These are phyloP conservation scores for Helianthus tuberosus DNA, from an alignment of 129 eudicot species.

Conservation along the genomic window DNA sequence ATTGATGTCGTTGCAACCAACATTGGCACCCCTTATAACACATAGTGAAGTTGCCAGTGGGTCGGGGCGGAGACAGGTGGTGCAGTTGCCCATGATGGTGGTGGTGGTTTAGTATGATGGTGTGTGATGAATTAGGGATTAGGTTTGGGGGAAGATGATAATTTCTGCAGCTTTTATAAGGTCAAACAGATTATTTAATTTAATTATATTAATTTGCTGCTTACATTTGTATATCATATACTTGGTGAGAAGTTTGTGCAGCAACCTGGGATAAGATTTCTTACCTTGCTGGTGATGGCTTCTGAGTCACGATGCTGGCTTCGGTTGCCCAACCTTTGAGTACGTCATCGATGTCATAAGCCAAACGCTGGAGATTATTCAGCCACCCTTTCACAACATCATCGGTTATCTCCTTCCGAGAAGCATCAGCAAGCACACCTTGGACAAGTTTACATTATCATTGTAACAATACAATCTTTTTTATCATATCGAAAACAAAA, in stretches of 20 bases:
- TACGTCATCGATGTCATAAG: not conserved
- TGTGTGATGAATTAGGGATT: too few species aligned
- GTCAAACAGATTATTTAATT: too few species aligned
- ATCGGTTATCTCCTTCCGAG: not conserved
- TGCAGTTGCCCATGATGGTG: too few species aligned
- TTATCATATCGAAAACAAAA: too few species aligned
- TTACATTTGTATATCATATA: too few species aligned
- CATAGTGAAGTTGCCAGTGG: too few species aligned
- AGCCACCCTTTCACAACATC: not conserved
- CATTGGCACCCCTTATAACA: slow-evolving; percentile 84
- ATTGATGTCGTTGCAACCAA: slow-evolving; percentile 95
- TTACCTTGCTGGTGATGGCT: not conserved
- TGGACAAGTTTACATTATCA: not conserved
- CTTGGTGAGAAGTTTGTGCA: not conserved
- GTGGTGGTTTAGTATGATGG: too few species aligned
- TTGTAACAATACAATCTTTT: too few species aligned
- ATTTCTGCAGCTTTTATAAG: too few species aligned
- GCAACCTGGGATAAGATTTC: not conserved
- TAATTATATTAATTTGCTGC: too few species aligned
- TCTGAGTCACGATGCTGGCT: not conserved
- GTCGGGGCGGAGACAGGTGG: too few species aligned
- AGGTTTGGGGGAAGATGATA: too few species aligned
- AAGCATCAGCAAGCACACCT: not conserved
- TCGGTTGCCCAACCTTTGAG: not conserved
- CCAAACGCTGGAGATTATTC: not conserved